These are phyloP conservation scores for Candida loeiensis DNA, from an alignment of 805 yeast species.

Conservation along the genomic window DNA sequence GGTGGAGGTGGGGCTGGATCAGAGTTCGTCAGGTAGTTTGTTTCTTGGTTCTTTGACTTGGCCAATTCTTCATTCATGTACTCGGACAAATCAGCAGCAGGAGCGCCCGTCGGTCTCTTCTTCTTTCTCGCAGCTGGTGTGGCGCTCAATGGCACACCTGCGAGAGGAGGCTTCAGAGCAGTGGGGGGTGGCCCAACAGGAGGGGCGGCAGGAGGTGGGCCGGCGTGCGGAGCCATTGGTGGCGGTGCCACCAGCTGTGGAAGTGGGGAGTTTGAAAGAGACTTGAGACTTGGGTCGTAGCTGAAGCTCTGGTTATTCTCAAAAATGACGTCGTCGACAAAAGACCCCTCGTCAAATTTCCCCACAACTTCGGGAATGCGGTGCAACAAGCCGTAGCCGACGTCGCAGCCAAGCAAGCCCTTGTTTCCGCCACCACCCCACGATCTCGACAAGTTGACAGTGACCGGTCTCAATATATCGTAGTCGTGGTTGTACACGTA, in stretches of 20 bases:
- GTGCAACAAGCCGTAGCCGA: constrained; percentile 89
- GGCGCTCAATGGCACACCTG: constrained; percentile 18
- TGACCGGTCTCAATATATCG: constrained; percentile 82
- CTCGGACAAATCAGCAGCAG: constrained; percentile 28
- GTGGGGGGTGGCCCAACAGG: constrained; percentile 9
- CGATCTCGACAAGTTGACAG: constrained; percentile 56
- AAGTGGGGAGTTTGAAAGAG: constrained; percentile 7
- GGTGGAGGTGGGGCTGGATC: constrained; percentile 31
- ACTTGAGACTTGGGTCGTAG: constrained; percentile 14
- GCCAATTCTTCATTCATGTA: constrained; percentile 44
- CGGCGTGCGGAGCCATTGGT: constrained; percentile 11
- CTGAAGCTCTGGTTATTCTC: constrained; percentile 22
- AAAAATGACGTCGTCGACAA: constrained; percentile 33
- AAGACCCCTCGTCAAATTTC: constrained; percentile 39
- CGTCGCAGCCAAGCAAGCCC: constrained; percentile 89
- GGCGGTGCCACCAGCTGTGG: constrained; percentile 2
- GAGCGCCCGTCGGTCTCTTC: constrained; percentile 21
- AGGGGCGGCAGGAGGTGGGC: constrained; percentile 8
- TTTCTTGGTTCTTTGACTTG: constrained; percentile 36
- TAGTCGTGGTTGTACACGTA: constrained; percentile 83
- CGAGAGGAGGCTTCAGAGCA: constrained; percentile 9
- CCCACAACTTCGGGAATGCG: constrained; percentile 69
- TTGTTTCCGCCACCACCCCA: constrained; percentile 67
- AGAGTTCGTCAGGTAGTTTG: constrained; percentile 7
- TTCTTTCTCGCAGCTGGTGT: constrained; percentile 23